These are phyloP conservation scores for Diaporthe vexans DNA, from an alignment of 2,329 filamentous ascomycete species.

Conservation along the genomic window DNA sequence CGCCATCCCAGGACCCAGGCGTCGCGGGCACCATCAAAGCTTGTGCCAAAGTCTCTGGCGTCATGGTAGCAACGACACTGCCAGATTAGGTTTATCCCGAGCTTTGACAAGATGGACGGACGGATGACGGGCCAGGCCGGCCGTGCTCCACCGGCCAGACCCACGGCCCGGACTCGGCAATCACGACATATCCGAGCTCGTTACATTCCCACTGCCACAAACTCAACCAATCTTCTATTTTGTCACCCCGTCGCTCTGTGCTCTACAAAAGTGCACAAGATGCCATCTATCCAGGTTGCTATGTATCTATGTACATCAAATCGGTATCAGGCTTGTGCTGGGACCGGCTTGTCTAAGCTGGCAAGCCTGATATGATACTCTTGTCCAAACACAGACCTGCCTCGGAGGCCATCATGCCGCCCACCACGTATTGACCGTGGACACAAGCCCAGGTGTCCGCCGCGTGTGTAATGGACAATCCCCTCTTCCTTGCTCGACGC, in stretches of 20 bases:
- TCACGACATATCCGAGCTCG: slow-evolving; percentile 10
- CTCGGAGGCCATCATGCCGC: background rate
- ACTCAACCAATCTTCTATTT: background rate
- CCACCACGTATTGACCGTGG: background rate
- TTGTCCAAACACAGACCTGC: background rate
- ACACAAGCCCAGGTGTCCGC: background rate
- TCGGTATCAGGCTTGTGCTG: background rate
- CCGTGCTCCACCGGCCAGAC: background rate
- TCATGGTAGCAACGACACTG: background rate
- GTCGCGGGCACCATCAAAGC: slow-evolving; percentile 13
- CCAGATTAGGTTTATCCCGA: background rate
- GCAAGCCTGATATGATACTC: background rate
- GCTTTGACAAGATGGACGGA: background rate
- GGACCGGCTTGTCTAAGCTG: background rate
- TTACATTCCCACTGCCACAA: background rate
- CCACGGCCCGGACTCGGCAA: slow-evolving; percentile 25
- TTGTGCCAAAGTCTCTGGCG: slow-evolving; percentile 11
- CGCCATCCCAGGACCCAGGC: background rate
- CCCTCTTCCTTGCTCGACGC: background rate
- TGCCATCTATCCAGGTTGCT: background rate
- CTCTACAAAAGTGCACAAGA: background rate
- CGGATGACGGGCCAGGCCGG: background rate
- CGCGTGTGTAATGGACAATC: background rate
- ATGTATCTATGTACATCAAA: background rate
- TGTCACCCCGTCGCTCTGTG: background rate